Percentiles rank a stretch among this genome's conserved stretches.
Conservation (phyloP, 805 yeast species). For the Sugiyamaella marilandica region DNA sequence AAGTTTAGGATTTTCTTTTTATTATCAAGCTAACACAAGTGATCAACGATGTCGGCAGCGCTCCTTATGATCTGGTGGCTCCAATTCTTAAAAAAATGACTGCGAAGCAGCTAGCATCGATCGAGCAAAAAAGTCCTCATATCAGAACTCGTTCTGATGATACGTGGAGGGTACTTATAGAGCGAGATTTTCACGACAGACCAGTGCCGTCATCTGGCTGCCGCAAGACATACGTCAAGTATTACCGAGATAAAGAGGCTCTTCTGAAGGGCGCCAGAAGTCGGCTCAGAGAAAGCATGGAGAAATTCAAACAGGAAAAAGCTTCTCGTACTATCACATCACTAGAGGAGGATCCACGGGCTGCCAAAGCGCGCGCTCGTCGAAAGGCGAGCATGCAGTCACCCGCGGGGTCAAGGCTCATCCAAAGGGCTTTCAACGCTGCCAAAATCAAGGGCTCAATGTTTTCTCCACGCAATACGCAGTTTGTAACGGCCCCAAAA, state of each 20-base stretch:
- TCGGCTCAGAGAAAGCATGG: slow-evolving; percentile 29
- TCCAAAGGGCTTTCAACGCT: slow-evolving; percentile 18
- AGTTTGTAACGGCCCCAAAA: slow-evolving; percentile 10
- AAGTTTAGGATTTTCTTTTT: slow-evolving; percentile 4
- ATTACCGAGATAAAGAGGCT: slow-evolving; percentile 40
- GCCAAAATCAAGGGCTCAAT: slow-evolving; percentile 21
- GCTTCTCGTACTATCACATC: slow-evolving; percentile 23
- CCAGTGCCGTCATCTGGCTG: slow-evolving; percentile 26
- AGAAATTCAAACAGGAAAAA: slow-evolving; percentile 25
- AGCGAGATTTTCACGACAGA: slow-evolving; percentile 32
- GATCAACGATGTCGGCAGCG: slow-evolving; percentile 36
- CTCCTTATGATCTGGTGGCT: slow-evolving; percentile 34
- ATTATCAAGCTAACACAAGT: slow-evolving; percentile 15
- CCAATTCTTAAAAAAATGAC: slow-evolving; percentile 33
- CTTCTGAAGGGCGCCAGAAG: slow-evolving; percentile 43
- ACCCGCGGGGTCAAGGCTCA: slow-evolving; percentile 20
- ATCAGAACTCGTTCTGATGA: slow-evolving; percentile 27
- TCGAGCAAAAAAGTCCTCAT: slow-evolving; percentile 32
- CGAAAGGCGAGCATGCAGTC: slow-evolving; percentile 5
- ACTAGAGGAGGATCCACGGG: slow-evolving; percentile 22
- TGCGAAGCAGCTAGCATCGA: slow-evolving; percentile 31
- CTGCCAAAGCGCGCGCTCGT: slow-evolving; percentile 16
- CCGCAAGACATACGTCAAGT: slow-evolving; percentile 27
- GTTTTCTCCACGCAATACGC: slow-evolving; percentile 19
- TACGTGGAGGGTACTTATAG: slow-evolving; percentile 32